Percentiles rank a stretch among this genome's conserved stretches.
phyloP scores from a whole-genome alignment of 345 rosid species.

The Ceriops tagal region DNA sequence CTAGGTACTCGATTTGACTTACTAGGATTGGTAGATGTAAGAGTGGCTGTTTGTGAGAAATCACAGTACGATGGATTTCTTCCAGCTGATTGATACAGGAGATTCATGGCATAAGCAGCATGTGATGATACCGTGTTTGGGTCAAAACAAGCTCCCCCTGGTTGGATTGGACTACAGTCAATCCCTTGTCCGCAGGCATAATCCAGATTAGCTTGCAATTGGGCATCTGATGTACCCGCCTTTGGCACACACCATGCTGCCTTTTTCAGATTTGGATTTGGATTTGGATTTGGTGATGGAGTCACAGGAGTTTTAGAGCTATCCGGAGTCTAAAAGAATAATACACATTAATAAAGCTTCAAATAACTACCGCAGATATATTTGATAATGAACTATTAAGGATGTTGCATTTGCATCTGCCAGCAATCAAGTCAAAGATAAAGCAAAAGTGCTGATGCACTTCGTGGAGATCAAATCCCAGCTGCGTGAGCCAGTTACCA shows the following conservation, averaged over 20 bases:
- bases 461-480: too few relatives aligned
- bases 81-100: slow-evolving; percentile 53
- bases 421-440: too few relatives aligned
- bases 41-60: slow-evolving; percentile 63
- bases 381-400: neutral
- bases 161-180: slow-evolving; percentile 58
- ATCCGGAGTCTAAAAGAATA: slow-evolving; percentile 22
- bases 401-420: neutral
- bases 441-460: too few relatives aligned
- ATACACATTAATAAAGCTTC: slow-evolving; percentile 6
- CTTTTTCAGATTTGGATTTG: slow-evolving; percentile 35
- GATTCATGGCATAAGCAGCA: slow-evolving; percentile 80
- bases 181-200: slow-evolving; percentile 63
- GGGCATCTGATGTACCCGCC: slow-evolving; percentile 42
- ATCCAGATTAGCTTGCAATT: slow-evolving; percentile 70
- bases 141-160: slow-evolving; percentile 72
- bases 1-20: neutral
- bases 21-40: slow-evolving; percentile 17
- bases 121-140: slow-evolving; percentile 66
- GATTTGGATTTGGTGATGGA: slow-evolving; percentile 40
- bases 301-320: slow-evolving; percentile 28
- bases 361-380: neutral
- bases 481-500: too few relatives aligned
- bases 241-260: slow-evolving; percentile 69
- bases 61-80: slow-evolving; percentile 59